Evolutionary conservation across 2,329 filamentous ascomycete genomes (phyloP).

Genomic region (Dothideomycetidae sp.): DNA sequence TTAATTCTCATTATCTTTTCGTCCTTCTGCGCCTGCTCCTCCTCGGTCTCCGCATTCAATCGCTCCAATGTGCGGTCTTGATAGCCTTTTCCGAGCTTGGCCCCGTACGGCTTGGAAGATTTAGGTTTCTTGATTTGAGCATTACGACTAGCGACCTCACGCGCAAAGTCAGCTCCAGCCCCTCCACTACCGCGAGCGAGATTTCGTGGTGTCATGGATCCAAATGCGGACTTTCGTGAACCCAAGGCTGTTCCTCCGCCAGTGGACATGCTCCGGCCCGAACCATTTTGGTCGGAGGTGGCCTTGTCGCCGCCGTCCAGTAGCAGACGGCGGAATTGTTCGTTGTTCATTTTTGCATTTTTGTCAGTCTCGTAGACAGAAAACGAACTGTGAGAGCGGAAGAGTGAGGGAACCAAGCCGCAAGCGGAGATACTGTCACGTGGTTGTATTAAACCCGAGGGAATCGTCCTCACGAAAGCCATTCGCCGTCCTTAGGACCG

Average conservation of each 20-base stretch:
- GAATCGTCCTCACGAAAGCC: no score
- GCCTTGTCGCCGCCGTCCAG: constrained; percentile 33
- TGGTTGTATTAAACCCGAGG: no score
- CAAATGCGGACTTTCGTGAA: constrained; percentile 21
- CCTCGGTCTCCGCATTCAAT: constrained; percentile 32
- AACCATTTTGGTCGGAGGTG: constrained; percentile 23
- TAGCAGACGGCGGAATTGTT: constrained; percentile 76
- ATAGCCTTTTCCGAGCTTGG: constrained; percentile 66
- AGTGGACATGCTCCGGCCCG: constrained; percentile 24
- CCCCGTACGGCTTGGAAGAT: constrained; percentile 60
- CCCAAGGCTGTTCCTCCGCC: constrained; percentile 23
- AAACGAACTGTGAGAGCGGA: no score
- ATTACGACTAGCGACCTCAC: constrained; percentile 65
- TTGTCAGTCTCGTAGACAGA: no score
- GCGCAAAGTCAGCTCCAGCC: constrained; percentile 57
- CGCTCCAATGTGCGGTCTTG: constrained; percentile 62
- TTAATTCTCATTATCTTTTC: constrained; percentile 54
- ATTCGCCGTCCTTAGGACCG: no score
- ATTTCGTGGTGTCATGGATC: constrained; percentile 74
- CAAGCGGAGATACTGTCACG: no score
- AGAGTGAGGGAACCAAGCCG: no score
- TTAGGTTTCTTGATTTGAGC: constrained; percentile 54
- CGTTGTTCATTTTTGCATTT: constrained; percentile 64
- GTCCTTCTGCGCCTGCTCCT: constrained; percentile 32
- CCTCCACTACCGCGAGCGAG: constrained; percentile 33